A percentile compares a stretch with the other conserved stretches of the same genome.
Evolutionary conservation across 2,329 filamentous ascomycete genomes (phyloP).

Genomic region (Aotearoamyces nothofagi): DNA sequence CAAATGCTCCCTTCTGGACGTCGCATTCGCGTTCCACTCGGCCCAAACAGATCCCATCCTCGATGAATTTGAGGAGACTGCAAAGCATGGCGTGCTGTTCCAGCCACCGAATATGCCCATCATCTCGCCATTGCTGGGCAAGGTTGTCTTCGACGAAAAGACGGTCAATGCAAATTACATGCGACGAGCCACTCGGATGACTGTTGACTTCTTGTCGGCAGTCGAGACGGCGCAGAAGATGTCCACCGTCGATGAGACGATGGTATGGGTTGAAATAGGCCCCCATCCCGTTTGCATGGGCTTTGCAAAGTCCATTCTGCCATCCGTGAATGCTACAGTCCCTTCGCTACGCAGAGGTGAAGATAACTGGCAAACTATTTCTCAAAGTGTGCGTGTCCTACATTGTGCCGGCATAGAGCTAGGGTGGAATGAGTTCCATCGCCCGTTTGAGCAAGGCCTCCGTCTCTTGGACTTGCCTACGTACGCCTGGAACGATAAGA

Average conservation of each 20-base stretch:
- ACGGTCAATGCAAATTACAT: slow-evolving; percentile 47
- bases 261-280: slow-evolving; percentile 56
- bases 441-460: slow-evolving; percentile 34
- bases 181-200: slow-evolving; percentile 47
- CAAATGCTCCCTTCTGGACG: slow-evolving; percentile 46
- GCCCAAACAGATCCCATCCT: slow-evolving; percentile 48
- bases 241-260: slow-evolving; percentile 47
- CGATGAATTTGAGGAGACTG: slow-evolving; percentile 33
- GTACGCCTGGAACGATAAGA: slow-evolving; percentile 47
- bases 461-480: slow-evolving; percentile 39
- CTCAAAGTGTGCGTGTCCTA: slow-evolving; percentile 42
- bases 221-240: slow-evolving; percentile 41
- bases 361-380: slow-evolving; percentile 39
- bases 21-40: slow-evolving; percentile 54
- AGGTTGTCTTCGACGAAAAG: slow-evolving; percentile 39
- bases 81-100: slow-evolving; percentile 23
- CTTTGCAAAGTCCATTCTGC: slow-evolving; percentile 50
- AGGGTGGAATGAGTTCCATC: slow-evolving; percentile 43
- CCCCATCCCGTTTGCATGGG: slow-evolving; percentile 53
- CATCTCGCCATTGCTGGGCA: slow-evolving; percentile 50
- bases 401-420: slow-evolving; percentile 49
- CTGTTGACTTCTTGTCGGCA: slow-evolving; percentile 53
- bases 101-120: slow-evolving; percentile 40
- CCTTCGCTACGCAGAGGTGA: slow-evolving; percentile 32
- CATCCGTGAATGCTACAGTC: slow-evolving; percentile 19